Base-by-base conservation (phyloP, 805 yeast genomes). In the Pichia cephalocereana region DNA sequence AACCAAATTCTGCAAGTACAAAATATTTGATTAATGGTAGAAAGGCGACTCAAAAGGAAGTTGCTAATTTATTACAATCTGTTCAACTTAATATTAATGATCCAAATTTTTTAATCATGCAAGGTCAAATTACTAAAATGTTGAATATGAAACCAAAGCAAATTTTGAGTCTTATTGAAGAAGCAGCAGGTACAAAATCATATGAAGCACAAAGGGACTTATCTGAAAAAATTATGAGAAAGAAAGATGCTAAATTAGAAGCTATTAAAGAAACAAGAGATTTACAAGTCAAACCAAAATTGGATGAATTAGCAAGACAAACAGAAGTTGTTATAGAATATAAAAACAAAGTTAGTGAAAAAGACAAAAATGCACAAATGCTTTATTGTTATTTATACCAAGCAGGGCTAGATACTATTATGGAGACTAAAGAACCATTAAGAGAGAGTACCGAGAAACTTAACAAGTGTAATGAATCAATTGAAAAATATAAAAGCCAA, bases 41-140 rank as follows among this genome's bases (percentile, higher is more conserved):
- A 64, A 80, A 95, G 53, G 97, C 97, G 0, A 96, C 90, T 59
- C 98, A 90, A 61, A 93, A 84, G 56, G 85, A 93, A 11, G 96
- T 93, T 1, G 74, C 89, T 48, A 90, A 84, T 57, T 68, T 95
- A 46, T 90, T 95, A 64, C 98, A 91, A 64, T 83, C 95, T 17
- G 96, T 95, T 23, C 99, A 93, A 67, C 75, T 93, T 53, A 93
- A 93, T 62, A 91, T 93, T 64, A 93, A 93, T 65, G 93, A 91
- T 62, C 99, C 99, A 32, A 93, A 93, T 64, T 93, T 93, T 67
- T 74, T 93, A 57, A 93, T 93, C 60, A 93, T 95, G 99, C 99
- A 93, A 68, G 99, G 99, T 51, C 87, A 89, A 63, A 93, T 95
- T 68, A 95, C 99, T 34, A 91, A 93, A 64, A 97, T 93, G 54